phyloP scores from a whole-genome alignment of 1,139 yeast genomes.

The Suhomyces choctaworum region DNA sequence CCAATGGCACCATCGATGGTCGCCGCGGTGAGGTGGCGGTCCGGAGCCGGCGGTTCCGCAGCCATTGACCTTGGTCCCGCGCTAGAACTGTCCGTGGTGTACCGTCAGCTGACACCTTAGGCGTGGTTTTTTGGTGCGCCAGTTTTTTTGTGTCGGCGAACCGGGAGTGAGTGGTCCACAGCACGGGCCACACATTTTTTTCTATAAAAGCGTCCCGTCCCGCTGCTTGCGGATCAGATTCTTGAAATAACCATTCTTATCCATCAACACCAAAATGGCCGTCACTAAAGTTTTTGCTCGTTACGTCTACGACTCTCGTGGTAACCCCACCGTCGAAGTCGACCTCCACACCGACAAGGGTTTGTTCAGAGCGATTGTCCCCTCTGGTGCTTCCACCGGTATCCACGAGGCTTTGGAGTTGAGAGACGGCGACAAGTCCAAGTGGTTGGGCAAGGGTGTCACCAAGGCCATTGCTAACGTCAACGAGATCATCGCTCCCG shows the following conservation, averaged over 20 bases:
- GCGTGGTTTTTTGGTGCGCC: no score
- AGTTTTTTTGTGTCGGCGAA: constrained; percentile 12
- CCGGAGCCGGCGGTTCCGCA: no score
- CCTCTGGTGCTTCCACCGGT: constrained; percentile 98
- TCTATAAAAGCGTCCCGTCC: constrained; percentile 10
- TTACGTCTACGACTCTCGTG: constrained; percentile 96
- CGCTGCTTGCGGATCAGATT: background rate
- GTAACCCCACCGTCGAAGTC: constrained; percentile 97
- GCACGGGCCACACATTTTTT: constrained; percentile 9
- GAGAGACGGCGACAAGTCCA: constrained; percentile 91
- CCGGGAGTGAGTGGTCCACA: constrained; percentile 21
- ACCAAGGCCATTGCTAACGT: constrained; percentile 89
- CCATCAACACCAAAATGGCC: constrained; percentile 27
- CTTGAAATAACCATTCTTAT: constrained; percentile 1
- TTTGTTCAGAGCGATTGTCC: constrained; percentile 88
- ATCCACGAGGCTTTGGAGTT: constrained; percentile 92
- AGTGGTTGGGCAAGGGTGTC: constrained; percentile 97
- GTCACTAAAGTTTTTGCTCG: constrained; percentile 74
- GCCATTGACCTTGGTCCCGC: no score
- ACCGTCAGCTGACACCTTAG: constrained; percentile 4
- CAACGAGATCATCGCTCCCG: constrained; percentile 87
- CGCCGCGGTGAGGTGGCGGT: no score
- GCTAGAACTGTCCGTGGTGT: no score
- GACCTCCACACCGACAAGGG: constrained; percentile 86
- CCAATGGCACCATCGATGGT: no score